Base-by-base conservation (phyloP, 495 filamentous ascomycete genomes). In the Penicillium soppii region DNA sequence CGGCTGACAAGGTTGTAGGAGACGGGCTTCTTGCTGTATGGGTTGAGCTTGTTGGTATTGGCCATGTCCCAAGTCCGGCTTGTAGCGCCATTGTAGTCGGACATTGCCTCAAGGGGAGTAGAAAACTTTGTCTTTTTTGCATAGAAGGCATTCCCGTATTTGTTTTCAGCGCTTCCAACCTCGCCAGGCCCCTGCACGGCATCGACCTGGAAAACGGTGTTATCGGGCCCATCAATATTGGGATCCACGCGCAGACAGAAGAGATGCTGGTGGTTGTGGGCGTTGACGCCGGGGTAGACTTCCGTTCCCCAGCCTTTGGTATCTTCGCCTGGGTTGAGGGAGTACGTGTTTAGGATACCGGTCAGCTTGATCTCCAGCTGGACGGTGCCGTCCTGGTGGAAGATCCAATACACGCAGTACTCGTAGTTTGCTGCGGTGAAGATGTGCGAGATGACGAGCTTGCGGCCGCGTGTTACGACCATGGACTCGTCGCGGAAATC, bases 371-470 rank as follows among this genome's bases (percentile, higher is more conserved):
- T 88, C 71, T 97, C 92, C 38, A 92, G 85, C 70, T 96, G 90
- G 61, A 97, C 83, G 10, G 91, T 95, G 43, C 90, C 92, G 58
- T 96, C 92, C 68, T 92, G 90, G 62, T 95, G 90, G 76, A 97
- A 91, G 60, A 90, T 84, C 90, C 92, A 96, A 73, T 94, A 88
- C 21, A 89, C 86, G 50, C 90, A 92, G 72, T 97, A 97, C 70
- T 97, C 92, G 72, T 97, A 97, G 74, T 97, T 97, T 42, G 92
- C 91, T 7, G 92, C 92, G 1, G 92, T 97, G 75, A 97, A 96
- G 59, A 96, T 87, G 46, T 96, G 92, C 19, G 90, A 92, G 60
- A 97, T 78, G 55, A 97, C 77, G 47, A 97, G 79, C 61, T 95
- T 96, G 12, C 92, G 82, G 25, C 82, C 91, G 36, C 92, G 86